Conservation (phyloP, 805 yeast species). For the Candida pseudofarinosa region DNA sequence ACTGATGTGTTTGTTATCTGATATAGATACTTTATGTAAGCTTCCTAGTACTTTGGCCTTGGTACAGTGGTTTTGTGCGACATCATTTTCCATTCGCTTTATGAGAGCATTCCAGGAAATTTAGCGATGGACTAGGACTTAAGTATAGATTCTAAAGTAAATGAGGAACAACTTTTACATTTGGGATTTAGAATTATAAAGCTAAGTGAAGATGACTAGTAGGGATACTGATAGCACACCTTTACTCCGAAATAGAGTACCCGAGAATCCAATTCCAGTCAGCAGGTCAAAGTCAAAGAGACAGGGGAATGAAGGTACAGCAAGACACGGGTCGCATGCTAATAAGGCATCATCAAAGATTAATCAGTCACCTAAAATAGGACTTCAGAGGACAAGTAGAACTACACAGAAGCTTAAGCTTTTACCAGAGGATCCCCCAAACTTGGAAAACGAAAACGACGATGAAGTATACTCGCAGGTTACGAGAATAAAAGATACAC, state of each 20-base stretch:
- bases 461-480: conserved; percentile 74
- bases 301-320: not conserved
- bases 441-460: conserved; percentile 26
- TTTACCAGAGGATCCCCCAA: conserved; percentile 46
- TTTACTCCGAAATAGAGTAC: conserved; percentile 7
- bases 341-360: conserved; percentile 23
- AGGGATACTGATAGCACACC: conserved; percentile 9
- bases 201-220: conserved; percentile 1
- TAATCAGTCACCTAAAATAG: conserved; percentile 46
- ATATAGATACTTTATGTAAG: too few species aligned
- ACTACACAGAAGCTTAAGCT: conserved; percentile 70
- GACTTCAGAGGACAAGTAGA: conserved; percentile 71
- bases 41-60: not conserved
- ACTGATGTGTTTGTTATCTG: too few species aligned
- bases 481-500: conserved; percentile 73
- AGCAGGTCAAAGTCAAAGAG: conserved; percentile 4
- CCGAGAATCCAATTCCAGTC: conserved; percentile 9
- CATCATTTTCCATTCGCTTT: not conserved
- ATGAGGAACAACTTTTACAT: too few species aligned
- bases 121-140: not conserved
- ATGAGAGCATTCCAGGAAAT: not conserved
- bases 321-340: conserved; percentile 13
- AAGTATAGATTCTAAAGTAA: too few species aligned
- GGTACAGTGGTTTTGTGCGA: not conserved
- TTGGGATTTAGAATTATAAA: too few species aligned